These are phyloP conservation scores for Aspergillus egyptiacus DNA, from an alignment of 495 filamentous ascomycete genomes.

Conservation along the genomic window DNA sequence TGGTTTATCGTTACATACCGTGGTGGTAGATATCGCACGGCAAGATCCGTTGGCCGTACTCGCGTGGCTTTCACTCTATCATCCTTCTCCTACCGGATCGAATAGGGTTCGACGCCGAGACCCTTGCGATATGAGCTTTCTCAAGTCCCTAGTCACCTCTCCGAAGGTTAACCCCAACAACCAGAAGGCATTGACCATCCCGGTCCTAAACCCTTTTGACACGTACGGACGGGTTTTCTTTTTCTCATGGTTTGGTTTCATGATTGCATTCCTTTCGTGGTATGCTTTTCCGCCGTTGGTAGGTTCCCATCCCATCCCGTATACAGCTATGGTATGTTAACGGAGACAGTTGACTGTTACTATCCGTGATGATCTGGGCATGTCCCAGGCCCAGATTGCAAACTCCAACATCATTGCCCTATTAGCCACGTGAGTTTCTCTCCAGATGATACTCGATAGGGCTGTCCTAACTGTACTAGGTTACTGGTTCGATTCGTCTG, in stretches of 20 bases:
- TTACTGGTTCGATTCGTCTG: slow-evolving; percentile 75
- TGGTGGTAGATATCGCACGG: slow-evolving; percentile 4
- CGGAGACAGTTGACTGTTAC: slow-evolving; percentile 58
- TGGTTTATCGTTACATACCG: background rate
- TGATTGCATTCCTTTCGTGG: slow-evolving; percentile 93
- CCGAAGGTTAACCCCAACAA: slow-evolving; percentile 65
- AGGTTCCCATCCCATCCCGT: slow-evolving; percentile 21
- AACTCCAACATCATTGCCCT: slow-evolving; percentile 93
- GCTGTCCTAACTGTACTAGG: slow-evolving; percentile 35
- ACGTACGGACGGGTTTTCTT: slow-evolving; percentile 85
- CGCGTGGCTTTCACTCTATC: slow-evolving; percentile 3
- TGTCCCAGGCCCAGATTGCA: slow-evolving; percentile 65
- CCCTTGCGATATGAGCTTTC: slow-evolving; percentile 15
- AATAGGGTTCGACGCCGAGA: background rate
- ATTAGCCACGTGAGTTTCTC: slow-evolving; percentile 62
- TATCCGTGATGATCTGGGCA: slow-evolving; percentile 69
- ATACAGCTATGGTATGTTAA: background rate
- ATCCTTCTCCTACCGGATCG: background rate
- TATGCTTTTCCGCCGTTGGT: slow-evolving; percentile 78
- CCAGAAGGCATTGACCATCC: slow-evolving; percentile 73
- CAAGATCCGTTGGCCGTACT: background rate
- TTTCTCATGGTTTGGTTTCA: slow-evolving; percentile 93
- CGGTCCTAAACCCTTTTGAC: slow-evolving; percentile 72
- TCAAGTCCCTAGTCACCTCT: slow-evolving; percentile 28
- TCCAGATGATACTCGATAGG: too few relatives aligned